Conservation (phyloP, 108 stramenopile genomes). For the Skeletonema menzelii region DNA sequence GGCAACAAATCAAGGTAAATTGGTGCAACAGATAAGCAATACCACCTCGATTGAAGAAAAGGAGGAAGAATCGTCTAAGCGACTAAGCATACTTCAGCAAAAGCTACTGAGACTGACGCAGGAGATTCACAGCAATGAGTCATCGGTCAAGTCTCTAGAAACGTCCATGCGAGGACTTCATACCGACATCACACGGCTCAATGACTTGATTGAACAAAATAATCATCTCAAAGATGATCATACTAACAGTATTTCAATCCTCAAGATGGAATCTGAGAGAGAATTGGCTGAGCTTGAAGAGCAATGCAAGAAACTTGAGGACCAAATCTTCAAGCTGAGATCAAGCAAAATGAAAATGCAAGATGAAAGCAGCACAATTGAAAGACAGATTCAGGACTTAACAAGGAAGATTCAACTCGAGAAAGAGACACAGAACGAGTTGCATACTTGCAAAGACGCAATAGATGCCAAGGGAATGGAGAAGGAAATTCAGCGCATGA, state of each 20-base stretch:
- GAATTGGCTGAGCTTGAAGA: conserved; percentile 73
- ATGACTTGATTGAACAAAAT: conserved; percentile 76
- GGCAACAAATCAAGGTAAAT: conserved; percentile 65
- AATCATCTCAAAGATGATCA: conserved; percentile 44
- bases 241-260: conserved; percentile 45
- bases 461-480: conserved; percentile 77
- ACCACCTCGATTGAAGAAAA: conserved; percentile 58
- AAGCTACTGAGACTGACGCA: conserved; percentile 63
- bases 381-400: conserved; percentile 72
- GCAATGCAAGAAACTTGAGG: conserved; percentile 41
- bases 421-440: conserved; percentile 78
- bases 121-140: conserved; percentile 46
- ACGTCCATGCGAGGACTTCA: conserved; percentile 55
- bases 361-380: conserved; percentile 63
- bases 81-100: conserved; percentile 58
- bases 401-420: conserved; percentile 88
- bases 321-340: conserved; percentile 40
- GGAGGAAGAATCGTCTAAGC: conserved; percentile 56
- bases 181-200: conserved; percentile 71
- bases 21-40: conserved; percentile 54
- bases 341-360: conserved; percentile 44
- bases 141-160: conserved; percentile 58
- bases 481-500: conserved; percentile 86
- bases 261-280: conserved; percentile 65
- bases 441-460: conserved; percentile 72